phyloP scores from a whole-genome alignment of 1,284 basidiomycete genomes.

The Phylloboletellus chloephorus region DNA sequence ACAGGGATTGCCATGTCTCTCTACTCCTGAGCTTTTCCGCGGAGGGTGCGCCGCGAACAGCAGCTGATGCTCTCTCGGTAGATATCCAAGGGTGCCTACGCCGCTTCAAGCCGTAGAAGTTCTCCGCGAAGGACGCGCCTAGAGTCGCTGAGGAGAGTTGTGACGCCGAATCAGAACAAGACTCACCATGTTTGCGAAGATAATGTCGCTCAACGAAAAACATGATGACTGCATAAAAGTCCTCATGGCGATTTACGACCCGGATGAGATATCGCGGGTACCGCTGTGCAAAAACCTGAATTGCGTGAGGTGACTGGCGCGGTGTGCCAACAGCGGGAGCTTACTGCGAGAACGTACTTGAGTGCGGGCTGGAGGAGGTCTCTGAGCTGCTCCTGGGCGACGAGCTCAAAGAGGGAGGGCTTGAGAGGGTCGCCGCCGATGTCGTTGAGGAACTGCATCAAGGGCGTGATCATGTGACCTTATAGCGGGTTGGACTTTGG shows the following conservation, averaged over 20 bases:
- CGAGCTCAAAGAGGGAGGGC: slow-evolving; percentile 92
- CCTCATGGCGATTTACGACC: slow-evolving; percentile 93
- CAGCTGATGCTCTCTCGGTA: slow-evolving; percentile 57
- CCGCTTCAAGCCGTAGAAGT: slow-evolving; percentile 87
- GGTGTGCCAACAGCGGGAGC: slow-evolving; percentile 20
- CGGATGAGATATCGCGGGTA: slow-evolving; percentile 91
- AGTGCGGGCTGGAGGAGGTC: slow-evolving; percentile 92
- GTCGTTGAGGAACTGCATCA: slow-evolving; percentile 80
- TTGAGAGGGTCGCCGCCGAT: slow-evolving; percentile 66
- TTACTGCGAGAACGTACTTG: slow-evolving; percentile 89
- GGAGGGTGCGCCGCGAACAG: slow-evolving; percentile 57
- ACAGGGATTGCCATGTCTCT: slow-evolving; percentile 70
- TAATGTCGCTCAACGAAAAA: slow-evolving; percentile 89
- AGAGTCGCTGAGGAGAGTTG: slow-evolving; percentile 3
- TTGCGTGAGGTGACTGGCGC: slow-evolving; percentile 1
- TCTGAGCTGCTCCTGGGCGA: slow-evolving; percentile 92
- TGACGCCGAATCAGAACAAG: neutral
- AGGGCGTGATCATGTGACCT: slow-evolving; percentile 27
- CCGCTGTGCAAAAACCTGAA: slow-evolving; percentile 88
- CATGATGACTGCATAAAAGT: slow-evolving; percentile 89
- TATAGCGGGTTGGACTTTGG: neutral
- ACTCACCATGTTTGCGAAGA: slow-evolving; percentile 74
- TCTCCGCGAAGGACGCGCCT: slow-evolving; percentile 90
- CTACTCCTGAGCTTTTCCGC: slow-evolving; percentile 58
- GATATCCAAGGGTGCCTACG: slow-evolving; percentile 67